Evolutionary conservation across 2,329 filamentous ascomycete genomes (phyloP).

Genomic region (Penicillium sp.): DNA sequence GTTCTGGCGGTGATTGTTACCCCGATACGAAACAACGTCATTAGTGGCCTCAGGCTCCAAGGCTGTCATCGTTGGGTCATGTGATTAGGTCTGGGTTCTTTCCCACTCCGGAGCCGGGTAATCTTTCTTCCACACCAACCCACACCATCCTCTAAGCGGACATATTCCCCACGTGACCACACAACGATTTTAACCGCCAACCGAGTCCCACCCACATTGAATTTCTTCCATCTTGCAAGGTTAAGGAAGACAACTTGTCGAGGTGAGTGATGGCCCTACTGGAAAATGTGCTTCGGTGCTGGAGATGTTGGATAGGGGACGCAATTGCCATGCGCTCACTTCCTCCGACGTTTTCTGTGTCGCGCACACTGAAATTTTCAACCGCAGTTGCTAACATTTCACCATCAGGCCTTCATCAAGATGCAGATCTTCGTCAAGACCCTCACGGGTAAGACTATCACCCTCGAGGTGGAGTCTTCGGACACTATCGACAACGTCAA

Average conservation of each 20-base stretch:
- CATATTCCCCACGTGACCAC: conserved; percentile 38
- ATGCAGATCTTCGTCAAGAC: conserved; percentile 63
- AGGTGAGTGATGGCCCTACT: conserved; percentile 48
- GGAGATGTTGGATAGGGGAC: conserved; percentile 1
- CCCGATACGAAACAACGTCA: conserved; percentile 15
- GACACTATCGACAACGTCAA: conserved; percentile 99
- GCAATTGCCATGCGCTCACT: conserved; percentile 6
- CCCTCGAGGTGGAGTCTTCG: conserved; percentile 99
- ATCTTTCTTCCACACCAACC: neutral
- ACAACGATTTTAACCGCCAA: conserved; percentile 43
- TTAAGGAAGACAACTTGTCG: conserved; percentile 66
- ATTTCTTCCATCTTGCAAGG: conserved; percentile 45
- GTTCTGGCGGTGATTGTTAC: neutral
- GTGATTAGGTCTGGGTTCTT: neutral
- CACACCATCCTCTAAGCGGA: neutral
- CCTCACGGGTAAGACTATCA: conserved; percentile 99
- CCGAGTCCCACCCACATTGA: conserved; percentile 28
- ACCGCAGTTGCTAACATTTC: conserved; percentile 21
- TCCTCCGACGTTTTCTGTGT: neutral
- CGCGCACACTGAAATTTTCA: neutral
- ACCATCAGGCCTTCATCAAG: conserved; percentile 47
- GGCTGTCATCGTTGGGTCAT: neutral
- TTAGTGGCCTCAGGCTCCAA: conserved; percentile 1
- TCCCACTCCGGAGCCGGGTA: neutral
- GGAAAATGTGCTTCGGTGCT: neutral